Base-by-base conservation (phyloP, 345 rosid genomes). In the Syzygium grande region DNA sequence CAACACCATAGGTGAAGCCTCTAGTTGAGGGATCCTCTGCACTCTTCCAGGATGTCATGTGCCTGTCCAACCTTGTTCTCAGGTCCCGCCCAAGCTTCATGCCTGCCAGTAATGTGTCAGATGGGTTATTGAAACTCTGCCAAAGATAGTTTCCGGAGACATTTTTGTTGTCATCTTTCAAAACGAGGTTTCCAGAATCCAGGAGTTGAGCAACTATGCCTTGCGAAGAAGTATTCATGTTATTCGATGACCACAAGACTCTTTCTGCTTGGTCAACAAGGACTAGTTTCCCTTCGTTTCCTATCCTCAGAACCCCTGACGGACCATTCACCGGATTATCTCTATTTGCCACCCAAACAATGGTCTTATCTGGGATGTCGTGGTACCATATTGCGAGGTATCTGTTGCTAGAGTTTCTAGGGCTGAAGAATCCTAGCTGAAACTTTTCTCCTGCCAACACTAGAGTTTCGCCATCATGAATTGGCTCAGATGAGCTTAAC, bases 301-400 rank as follows among this genome's bases (percentile, higher is more conserved):
- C 86, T 55, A 90, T 87, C 84, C 25, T 89, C 56, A 92, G 51
- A 5, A n/a, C 53, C 23, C 88, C 92, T 3, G 90, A 56, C 2
- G 91, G 87, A 51, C 85, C 86, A 52, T 85, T 38, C 23, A 91
- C 84, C 14, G 93, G 92, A 29, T 22, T 17, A 46, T 90, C 91
- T 84, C 92, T 73, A 85, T 92, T 91, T 14, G 93, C 93, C 11
- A 92, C 91, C 92, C 92, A 92, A 6, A 92, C 93, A 53, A 86
- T 84, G 3, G 91, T 89, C 22, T 27, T 15, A 1, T 38, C 30
- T 12, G 51, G 52, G 30, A 58, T 85, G 11, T 56, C 46, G n/a
- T 7, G 51, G 87, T 16, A 85, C 79, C 53, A 21, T 25, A 86
- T 65, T n/a, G 56, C 87, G 3, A 61, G 58, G 46, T 3, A 86